Evolutionary conservation across 2,329 filamentous ascomycete genomes (phyloP), one percentile per base, ranked within the genome.

Genomic region (Ophiognomonia clavigignenti-juglandacearum): DNA sequence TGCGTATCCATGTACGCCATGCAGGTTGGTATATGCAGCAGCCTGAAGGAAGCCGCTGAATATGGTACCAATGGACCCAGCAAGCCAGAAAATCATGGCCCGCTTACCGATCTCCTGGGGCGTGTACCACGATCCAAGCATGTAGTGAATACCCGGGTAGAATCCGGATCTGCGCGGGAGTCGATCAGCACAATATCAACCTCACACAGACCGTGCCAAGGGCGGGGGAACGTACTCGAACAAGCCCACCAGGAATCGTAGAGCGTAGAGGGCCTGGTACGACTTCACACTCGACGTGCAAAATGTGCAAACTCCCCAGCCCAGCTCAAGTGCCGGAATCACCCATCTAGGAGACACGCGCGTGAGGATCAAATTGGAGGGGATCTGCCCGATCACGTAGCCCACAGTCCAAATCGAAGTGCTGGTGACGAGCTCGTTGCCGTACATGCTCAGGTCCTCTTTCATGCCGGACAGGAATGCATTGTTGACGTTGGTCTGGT

Each of bases 51-150:
- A 76, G 0, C 78, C 79, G 3, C 73, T 72, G 46, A 82, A 79
- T 71, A 82, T 77, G 0, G 74, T 80, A 0, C 80, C 80, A 0
- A 75, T 75, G 1, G 82, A 67, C 1, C 79, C 80, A 10, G 77
- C 78, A 0, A 77, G 70, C 1, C 78, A 82, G 56, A 85, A 85
- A 40, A 85, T 76, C 39, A 77, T 80, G 4, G 72, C 78, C 1
- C 82, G 71, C 58, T 84, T 85, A 1, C 78, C 80, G 0, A 85
- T 70, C 51, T 85, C 81, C 11, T 69, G 65, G 14, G 72, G 70
- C 0, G 73, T 83, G 54, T 83, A 84, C 80, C 80, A 84, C 0
- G 75, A 65, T 6, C 70, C 69, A 3, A 72, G 61, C 43, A 71
- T 62, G 48, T 70, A 72, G 51, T 71, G 68, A 4, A 59, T 68